Evolutionary conservation across 148 eudicot species (phyloP), one percentile per base, ranked within the genome.

Genomic region (Spergularia marina): DNA sequence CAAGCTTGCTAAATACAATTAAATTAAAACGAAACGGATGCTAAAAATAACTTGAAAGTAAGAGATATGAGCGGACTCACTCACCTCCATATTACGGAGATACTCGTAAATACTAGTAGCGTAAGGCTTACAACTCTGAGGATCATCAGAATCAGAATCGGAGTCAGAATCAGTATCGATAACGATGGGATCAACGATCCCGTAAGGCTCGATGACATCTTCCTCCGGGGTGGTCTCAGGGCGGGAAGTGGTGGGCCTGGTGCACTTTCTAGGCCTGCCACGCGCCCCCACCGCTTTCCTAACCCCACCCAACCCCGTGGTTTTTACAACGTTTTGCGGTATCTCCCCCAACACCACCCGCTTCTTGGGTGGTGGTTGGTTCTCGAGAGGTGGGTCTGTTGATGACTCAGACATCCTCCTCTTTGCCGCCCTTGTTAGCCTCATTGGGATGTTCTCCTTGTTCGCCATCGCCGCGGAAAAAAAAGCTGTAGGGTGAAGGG

Each of bases 331-430:
- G 53, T 77, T 82, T 1, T 84, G 67, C 15, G 88, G 56, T 40
- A 94, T 82, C 47, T 94, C 98, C 1, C 93, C 93, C 72, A 94
- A 76, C 17, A 90, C 96, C 25, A 85, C 97, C 68, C 98, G 73
- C 74, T 83, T 90, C 82, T 82, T 89, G 57, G 81, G 68, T 16
- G 49, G 47, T 7, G 36, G 85, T 2, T 60, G 80, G 36, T 40
- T 0, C 47, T 34, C 36, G 0, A 1, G 36, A 30, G 36, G 25
- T 70, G 56, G 20, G 74, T 11, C 70, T 82, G 36, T 30, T 30
- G 36, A 30, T 30, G 73, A 12, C 69, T 34, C 77, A 87, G 11
- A 82, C 83, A 0, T 91, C 90, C 39, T 85, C 77, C 87, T 84
- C 83, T 87, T 90, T 12, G 95, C 86, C 56, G 86, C 63, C 44